A percentile compares a stretch with the other conserved stretches of the same genome.
These are phyloP conservation scores for Fusarium sp. DNA, from an alignment of 2,329 filamentous ascomycete genomes.

Conservation along the genomic window DNA sequence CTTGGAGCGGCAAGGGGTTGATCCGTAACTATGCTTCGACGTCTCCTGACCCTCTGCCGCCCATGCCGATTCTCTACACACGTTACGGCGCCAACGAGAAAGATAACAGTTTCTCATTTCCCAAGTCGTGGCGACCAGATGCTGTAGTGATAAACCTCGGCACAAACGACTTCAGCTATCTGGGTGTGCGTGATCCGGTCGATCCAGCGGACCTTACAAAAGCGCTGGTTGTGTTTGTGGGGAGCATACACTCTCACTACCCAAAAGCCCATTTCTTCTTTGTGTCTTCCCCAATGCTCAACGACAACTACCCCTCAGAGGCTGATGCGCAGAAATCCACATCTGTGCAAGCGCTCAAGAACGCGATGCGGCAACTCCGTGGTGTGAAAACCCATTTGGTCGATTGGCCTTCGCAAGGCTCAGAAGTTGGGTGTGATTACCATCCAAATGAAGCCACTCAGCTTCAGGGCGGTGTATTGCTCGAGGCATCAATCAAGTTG, in stretches of 20 bases:
- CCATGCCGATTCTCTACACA: constrained; percentile 56
- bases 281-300: constrained; percentile 54
- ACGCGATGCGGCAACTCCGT: constrained; percentile 48
- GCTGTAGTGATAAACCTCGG: constrained; percentile 58
- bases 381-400: constrained; percentile 51
- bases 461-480: constrained; percentile 43
- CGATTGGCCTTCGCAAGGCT: constrained; percentile 54
- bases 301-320: constrained; percentile 50
- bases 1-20: constrained; percentile 58
- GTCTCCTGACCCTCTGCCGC: constrained; percentile 45
- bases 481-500: constrained; percentile 43
- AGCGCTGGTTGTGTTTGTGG: constrained; percentile 39
- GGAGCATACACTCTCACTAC: constrained; percentile 50
- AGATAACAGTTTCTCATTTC: constrained; percentile 52
- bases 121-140: constrained; percentile 43
- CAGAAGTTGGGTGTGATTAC: constrained; percentile 56
- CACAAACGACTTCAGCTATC: constrained; percentile 57
- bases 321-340: constrained; percentile 54
- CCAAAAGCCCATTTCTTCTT: constrained; percentile 53
- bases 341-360: constrained; percentile 49
- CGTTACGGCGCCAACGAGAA: constrained; percentile 56
- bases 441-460: constrained; percentile 56
- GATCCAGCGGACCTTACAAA: constrained; percentile 42
- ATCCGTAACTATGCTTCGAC: constrained; percentile 52
- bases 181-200: constrained; percentile 44